Conservation (phyloP, 2,329 filamentous ascomycete species). For the Ilyonectria mors-panacis region DNA sequence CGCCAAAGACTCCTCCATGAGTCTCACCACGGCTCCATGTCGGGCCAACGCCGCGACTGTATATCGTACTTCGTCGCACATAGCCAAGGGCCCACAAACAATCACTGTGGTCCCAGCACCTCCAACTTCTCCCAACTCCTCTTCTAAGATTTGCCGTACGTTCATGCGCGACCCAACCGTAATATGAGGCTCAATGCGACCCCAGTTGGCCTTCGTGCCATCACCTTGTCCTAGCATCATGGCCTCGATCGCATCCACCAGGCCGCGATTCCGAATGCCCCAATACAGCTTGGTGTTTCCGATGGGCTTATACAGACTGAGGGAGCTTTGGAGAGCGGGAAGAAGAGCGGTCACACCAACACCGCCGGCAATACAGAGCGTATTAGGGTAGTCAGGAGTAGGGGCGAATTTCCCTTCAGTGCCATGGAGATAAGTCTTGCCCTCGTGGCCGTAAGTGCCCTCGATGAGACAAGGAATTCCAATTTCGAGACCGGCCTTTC, state of each 20-base stretch:
- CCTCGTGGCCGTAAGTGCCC: conserved; percentile 48
- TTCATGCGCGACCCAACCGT: conserved; percentile 49
- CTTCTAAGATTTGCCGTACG: conserved; percentile 44
- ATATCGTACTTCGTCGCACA: conserved; percentile 51
- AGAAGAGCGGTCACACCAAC: conserved; percentile 51
- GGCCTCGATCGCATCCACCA: conserved; percentile 46
- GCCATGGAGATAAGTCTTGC: conserved; percentile 37
- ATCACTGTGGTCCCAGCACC: conserved; percentile 48
- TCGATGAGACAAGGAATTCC: conserved; percentile 50
- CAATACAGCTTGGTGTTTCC: conserved; percentile 50
- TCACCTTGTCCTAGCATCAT: conserved; percentile 38
- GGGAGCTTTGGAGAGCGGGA: conserved; percentile 42
- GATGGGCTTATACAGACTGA: conserved; percentile 37
- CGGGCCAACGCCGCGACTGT: conserved; percentile 44
- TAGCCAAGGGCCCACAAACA: conserved; percentile 48
- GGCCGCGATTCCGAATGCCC: conserved; percentile 44
- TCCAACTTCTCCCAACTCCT: conserved; percentile 40
- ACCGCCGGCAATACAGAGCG: conserved; percentile 51
- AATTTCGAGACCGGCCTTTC: conserved; percentile 28
- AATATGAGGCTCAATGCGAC: conserved; percentile 48
- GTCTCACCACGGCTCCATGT: conserved; percentile 43
- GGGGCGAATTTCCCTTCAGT: conserved; percentile 37
- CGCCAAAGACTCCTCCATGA: conserved; percentile 43
- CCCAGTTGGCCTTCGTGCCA: conserved; percentile 39
- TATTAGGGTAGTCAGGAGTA: conserved; percentile 43